A percentile compares a stretch with the other conserved stretches of the same genome.
phyloP scores from a whole-genome alignment of 441 rosid genomes.

The Gossypium davidsonii region DNA sequence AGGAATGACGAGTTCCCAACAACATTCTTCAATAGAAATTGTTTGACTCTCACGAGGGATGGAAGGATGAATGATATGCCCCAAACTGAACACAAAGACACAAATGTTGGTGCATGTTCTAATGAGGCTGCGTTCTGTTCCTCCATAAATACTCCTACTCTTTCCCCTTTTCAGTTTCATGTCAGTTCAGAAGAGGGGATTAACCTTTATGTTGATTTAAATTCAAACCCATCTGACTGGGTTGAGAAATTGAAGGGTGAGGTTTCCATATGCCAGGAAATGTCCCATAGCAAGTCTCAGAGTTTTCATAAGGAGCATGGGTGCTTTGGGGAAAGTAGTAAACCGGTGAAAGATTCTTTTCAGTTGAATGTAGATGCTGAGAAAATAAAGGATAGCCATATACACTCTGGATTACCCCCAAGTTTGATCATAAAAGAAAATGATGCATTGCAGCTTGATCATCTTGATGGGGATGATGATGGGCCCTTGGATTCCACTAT shows the following conservation, averaged over 20 bases:
- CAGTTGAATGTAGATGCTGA: conserved; percentile 23
- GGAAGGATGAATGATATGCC: conserved; percentile 22
- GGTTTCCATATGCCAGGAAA: conserved; percentile 43
- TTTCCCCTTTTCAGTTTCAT: conserved; percentile 61
- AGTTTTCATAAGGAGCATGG: conserved; percentile 36
- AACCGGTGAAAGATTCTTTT: conserved; percentile 31
- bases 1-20: conserved; percentile 27
- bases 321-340: conserved; percentile 36
- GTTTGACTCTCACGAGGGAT: conserved; percentile 10
- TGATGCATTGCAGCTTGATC: conserved; percentile 21
- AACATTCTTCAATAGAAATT: conserved; percentile 20
- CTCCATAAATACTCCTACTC: conserved; percentile 16
- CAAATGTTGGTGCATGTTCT: conserved; percentile 26
- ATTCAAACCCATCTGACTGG: conserved; percentile 66
- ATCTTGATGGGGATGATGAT: conserved; percentile 29
- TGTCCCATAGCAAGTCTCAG: conserved; percentile 31
- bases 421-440: conserved; percentile 28
- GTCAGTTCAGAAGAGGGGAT: conserved; percentile 67
- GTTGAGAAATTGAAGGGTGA: conserved; percentile 44
- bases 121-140: conserved; percentile 20
- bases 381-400: conserved; percentile 28
- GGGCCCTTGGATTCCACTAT: conserved; percentile 25
- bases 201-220: conserved; percentile 71
- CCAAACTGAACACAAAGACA: conserved; percentile 21
- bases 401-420: conserved; percentile 25